A percentile compares a stretch with the other conserved stretches of the same genome.
phyloP scores from a whole-genome alignment of 352 stramenopile genomes.

The Phytopythium mirpurense region DNA sequence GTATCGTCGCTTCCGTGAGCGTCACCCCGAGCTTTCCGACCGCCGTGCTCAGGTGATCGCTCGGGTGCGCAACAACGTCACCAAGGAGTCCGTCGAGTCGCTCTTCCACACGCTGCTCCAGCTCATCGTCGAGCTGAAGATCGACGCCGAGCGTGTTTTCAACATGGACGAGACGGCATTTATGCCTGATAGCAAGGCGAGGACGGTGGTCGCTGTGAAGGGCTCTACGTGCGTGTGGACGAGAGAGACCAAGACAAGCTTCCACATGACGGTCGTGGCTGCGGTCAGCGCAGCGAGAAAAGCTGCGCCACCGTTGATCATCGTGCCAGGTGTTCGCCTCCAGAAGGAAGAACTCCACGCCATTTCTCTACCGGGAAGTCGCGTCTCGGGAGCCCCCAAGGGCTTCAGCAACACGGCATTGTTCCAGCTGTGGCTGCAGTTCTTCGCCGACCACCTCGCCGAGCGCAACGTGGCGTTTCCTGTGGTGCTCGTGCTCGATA shows the following conservation, averaged over 20 bases:
- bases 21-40: conserved; percentile 3
- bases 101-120: conserved; percentile 10
- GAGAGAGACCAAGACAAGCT: conserved; percentile 7
- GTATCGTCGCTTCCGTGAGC: conserved; percentile 8
- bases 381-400: conserved; percentile 7
- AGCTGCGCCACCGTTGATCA: conserved; percentile 6
- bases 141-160: conserved; percentile 4
- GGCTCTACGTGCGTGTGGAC: conserved; percentile 11
- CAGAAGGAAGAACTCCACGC: background rate
- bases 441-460: background rate
- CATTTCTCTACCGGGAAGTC: conserved; percentile 3
- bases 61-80: conserved; percentile 9
- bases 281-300: conserved; percentile 5
- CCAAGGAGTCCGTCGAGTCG: background rate
- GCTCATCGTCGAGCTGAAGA: conserved; percentile 3
- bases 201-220: conserved; percentile 9
- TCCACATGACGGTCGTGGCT: conserved; percentile 14
- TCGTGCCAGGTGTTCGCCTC: conserved; percentile 6
- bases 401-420: conserved; percentile 10
- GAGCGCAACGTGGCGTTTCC: background rate
- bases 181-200: conserved; percentile 2
- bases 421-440: conserved; percentile 7
- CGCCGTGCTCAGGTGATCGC: background rate
- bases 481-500: conserved; percentile 9
- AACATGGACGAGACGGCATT: conserved; percentile 16